Conservation (phyloP, 2,329 filamentous ascomycete species). For the Fonsecaea nubica region DNA sequence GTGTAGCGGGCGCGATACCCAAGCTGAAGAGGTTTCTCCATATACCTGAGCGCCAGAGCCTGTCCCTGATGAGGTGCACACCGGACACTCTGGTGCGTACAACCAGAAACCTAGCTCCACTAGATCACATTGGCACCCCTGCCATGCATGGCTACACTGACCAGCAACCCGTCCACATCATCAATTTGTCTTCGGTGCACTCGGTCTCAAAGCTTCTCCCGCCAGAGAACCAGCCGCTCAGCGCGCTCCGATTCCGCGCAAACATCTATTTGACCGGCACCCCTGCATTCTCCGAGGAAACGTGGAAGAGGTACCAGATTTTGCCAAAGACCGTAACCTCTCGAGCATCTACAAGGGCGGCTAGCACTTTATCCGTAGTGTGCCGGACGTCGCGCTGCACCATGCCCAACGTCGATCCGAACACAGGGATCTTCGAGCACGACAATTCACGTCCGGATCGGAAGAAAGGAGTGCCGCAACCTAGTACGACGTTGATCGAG, state of each 20-base stretch:
- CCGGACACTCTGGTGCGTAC: slow-evolving; percentile 37
- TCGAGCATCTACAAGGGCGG: slow-evolving; percentile 22
- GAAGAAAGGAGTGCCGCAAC: slow-evolving; percentile 38
- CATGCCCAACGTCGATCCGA: slow-evolving; percentile 39
- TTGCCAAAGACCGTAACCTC: slow-evolving; percentile 19
- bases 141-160: slow-evolving; percentile 40
- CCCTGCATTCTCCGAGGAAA: slow-evolving; percentile 39
- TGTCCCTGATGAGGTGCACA: slow-evolving; percentile 36
- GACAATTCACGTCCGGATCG: slow-evolving; percentile 33
- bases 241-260: slow-evolving; percentile 39
- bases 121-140: slow-evolving; percentile 38
- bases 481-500: slow-evolving; percentile 38
- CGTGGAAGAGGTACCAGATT: slow-evolving; percentile 39
- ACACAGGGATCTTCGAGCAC: slow-evolving; percentile 35
- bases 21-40: slow-evolving; percentile 36
- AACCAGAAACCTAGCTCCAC: slow-evolving; percentile 37
- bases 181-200: slow-evolving; percentile 39
- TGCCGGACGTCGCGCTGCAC: slow-evolving; percentile 41
- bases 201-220: slow-evolving; percentile 38
- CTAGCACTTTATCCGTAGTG: slow-evolving; percentile 36
- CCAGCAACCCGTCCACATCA: slow-evolving; percentile 40
- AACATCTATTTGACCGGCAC: slow-evolving; percentile 38
- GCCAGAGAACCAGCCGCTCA: slow-evolving; percentile 37
- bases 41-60: slow-evolving; percentile 25
- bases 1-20: slow-evolving; percentile 29